Conservation (phyloP, 2,329 filamentous ascomycete genomes). For the Arthrobotrys pseudoclavata region DNA sequence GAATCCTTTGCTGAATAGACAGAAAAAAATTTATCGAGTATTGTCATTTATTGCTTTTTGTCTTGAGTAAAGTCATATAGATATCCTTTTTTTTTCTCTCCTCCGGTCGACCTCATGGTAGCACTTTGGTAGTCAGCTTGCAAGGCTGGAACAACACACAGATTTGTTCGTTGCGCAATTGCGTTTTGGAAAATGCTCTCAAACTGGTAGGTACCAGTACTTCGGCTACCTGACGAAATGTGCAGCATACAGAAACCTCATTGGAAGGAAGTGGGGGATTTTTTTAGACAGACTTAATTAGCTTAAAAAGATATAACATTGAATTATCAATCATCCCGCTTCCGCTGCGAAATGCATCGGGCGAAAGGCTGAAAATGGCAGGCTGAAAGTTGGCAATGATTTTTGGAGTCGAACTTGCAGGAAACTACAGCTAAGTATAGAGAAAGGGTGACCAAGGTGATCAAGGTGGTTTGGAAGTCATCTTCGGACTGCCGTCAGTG, state of each 20-base stretch:
- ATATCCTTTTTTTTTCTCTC: not conserved
- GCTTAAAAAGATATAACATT: conserved; percentile 3
- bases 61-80: not conserved
- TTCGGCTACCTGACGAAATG: conserved; percentile 1
- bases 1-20: not conserved
- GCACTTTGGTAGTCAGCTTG: not conserved
- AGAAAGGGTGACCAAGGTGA: conserved; percentile 10
- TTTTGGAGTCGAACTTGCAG: conserved; percentile 17
- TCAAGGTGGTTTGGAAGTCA: conserved; percentile 15
- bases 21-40: not conserved
- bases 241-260: conserved; percentile 8
- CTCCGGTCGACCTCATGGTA: too few relatives aligned
- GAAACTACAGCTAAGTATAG: conserved; percentile 23
- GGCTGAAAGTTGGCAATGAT: conserved; percentile 20
- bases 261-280: conserved; percentile 24
- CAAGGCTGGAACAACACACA: too few relatives aligned
- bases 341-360: conserved; percentile 14
- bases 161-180: too few relatives aligned
- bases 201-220: conserved; percentile 13
- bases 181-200: not conserved
- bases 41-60: not conserved
- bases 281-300: conserved; percentile 37
- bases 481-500: conserved; percentile 7
- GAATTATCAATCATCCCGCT: conserved; percentile 4
- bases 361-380: conserved; percentile 39